These are phyloP conservation scores for Musa troglodytarum DNA, from an alignment of 176 grass and related monocot genomes.

Conservation along the genomic window DNA sequence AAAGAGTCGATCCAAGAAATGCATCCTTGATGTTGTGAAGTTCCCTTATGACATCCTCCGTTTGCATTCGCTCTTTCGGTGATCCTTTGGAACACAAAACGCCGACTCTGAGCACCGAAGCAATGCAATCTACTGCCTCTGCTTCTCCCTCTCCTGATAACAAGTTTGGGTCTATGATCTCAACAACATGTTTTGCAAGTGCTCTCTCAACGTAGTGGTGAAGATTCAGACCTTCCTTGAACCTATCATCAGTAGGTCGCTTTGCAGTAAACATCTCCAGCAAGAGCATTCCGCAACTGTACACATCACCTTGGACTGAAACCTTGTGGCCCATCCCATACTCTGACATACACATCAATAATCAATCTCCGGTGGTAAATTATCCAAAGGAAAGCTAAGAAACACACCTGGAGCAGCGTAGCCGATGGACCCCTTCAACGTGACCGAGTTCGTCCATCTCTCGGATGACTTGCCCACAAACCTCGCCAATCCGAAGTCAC, in stretches of 20 bases:
- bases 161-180: neutral
- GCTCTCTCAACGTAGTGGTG: neutral
- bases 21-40: neutral
- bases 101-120: neutral
- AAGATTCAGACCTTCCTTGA: slow-evolving; percentile 15
- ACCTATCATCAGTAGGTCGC: slow-evolving; percentile 24
- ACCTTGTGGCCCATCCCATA: slow-evolving; percentile 25
- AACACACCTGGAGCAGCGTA: slow-evolving; percentile 44
- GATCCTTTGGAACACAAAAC: neutral
- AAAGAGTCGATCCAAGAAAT: neutral
- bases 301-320: slow-evolving; percentile 23
- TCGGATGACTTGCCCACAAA: neutral
- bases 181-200: neutral
- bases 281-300: slow-evolving; percentile 39
- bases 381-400: neutral
- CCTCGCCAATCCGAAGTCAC: slow-evolving; percentile 44
- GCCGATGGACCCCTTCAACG: slow-evolving; percentile 34
- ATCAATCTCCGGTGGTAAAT: neutral
- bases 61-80: neutral
- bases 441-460: neutral
- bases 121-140: neutral
- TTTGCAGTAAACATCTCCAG: slow-evolving; percentile 44
- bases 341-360: slow-evolving; percentile 11
- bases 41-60: neutral
- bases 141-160: neutral